Evolutionary conservation across 1,284 basidiomycete genomes (phyloP), one percentile per base, ranked within the genome.

Genomic region (Earliella scabrosa): DNA sequence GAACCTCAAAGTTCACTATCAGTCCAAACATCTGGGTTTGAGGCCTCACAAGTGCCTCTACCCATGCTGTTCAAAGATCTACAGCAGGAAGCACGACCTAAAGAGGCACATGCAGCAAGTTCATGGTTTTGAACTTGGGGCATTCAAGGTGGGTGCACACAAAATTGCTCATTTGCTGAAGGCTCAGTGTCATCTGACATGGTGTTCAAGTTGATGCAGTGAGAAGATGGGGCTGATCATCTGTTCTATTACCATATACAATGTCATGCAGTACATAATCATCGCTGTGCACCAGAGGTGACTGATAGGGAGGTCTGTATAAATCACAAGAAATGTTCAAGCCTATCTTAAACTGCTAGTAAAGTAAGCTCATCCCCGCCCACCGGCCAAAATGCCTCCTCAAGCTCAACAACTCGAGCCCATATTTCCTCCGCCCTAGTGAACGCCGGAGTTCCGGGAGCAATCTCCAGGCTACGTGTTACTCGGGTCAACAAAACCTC

Each of bases 371-470:
- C 66, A 21, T 72, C 71, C 7, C 63, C 62, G 9, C 45, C 60
- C 10, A 62, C 50, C 9, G 85, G 86, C 86, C 85, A 88, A 63
- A 88, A 88, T 1, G 69, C 77, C 39, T 75, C 78, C 64, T 88
- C 86, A 1, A 88, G 75, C 63, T 87, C 83, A 4, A 87, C 58
- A 4, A 83, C 80, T 26, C 84, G 75, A 10, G 65, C 71, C 83
- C 83, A 87, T 20, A 88, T 79, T 9, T 71, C 75, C 64, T 87
- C 82, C 31, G 82, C 81, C 4, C 75, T 68, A 11, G 53, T 65
- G 72, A 77, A 83, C 0, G 68, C 61, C 9, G 76, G 69, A 0
- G 74, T 71, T 0, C 73, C 78, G 10, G 73, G 72, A 13, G 69
- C 50, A 14, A 83, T 73, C 3, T 69, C 70, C 26, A 83, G 48